Conservation (phyloP, 805 yeast genomes). For the Saturnispora galanensis region DNA sequence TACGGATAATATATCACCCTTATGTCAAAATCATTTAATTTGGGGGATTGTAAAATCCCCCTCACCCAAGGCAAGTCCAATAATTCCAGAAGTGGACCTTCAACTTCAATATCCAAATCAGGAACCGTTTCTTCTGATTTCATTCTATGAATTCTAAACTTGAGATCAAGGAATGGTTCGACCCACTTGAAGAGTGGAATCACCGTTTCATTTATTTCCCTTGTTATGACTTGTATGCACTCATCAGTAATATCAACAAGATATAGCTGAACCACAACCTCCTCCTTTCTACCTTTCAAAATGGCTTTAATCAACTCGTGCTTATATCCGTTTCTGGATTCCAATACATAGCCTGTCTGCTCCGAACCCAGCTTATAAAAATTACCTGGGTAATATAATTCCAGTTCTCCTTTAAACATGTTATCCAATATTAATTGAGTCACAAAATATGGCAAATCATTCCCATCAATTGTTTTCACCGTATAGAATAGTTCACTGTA, state of each 20-base stretch:
- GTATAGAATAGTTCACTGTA: conserved; percentile 27
- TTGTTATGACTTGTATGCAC: too few relatives aligned
- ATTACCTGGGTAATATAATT: conserved; percentile 16
- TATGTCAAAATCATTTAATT: background rate
- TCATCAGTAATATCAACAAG: conserved; percentile 1
- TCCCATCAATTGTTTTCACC: conserved; percentile 30
- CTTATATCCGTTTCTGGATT: background rate
- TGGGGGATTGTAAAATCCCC: background rate
- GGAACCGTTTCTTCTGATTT: too few relatives aligned
- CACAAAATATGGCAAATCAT: conserved; percentile 42
- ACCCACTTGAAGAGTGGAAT: too few relatives aligned
- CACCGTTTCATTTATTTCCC: too few relatives aligned
- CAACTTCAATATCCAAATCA: background rate
- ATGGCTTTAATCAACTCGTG: background rate
- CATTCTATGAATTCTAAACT: background rate
- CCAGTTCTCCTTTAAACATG: conserved; percentile 22
- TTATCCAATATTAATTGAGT: conserved; percentile 31
- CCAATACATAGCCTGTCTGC: background rate
- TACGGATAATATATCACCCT: conserved; percentile 21
- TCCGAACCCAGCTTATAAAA: conserved; percentile 12
- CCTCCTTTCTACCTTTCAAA: background rate
- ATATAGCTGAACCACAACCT: conserved; percentile 4
- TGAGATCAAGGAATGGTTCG: background rate
- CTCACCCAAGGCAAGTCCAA: conserved; percentile 18
- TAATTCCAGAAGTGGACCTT: conserved; percentile 18